These are phyloP conservation scores for Cystofilobasidium capitatum DNA, from an alignment of 768 basidiomycete species.

Conservation along the genomic window DNA sequence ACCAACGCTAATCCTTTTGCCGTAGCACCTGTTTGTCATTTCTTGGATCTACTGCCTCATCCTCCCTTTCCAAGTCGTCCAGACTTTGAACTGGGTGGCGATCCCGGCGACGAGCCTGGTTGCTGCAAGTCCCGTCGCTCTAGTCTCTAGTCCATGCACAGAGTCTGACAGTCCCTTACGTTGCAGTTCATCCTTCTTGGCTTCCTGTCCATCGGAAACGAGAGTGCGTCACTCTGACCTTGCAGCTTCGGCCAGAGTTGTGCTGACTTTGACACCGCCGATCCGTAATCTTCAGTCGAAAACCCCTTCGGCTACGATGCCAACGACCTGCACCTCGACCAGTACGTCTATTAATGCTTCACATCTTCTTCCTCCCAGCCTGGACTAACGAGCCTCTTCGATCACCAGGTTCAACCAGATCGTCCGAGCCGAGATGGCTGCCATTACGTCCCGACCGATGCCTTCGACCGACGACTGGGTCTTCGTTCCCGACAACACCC, in stretches of 20 bases:
- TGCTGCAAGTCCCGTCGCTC: slow-evolving; percentile 53
- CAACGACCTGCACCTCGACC: slow-evolving; percentile 38
- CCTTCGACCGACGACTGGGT: slow-evolving; percentile 35
- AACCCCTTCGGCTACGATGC: slow-evolving; percentile 39
- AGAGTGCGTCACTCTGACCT: too few relatives aligned
- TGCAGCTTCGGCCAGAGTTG: too few relatives aligned
- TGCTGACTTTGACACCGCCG: not conserved
- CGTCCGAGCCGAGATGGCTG: slow-evolving; percentile 36
- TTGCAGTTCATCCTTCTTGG: slow-evolving; percentile 57
- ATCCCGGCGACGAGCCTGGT: too few relatives aligned
- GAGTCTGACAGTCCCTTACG: not conserved
- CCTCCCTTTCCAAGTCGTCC: slow-evolving; percentile 63
- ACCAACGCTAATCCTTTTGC: too few relatives aligned
- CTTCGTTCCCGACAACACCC: slow-evolving; percentile 31
- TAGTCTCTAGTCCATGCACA: slow-evolving; percentile 45
- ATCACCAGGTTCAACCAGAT: slow-evolving; percentile 39
- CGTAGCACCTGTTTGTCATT: slow-evolving; percentile 62
- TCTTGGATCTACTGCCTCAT: slow-evolving; percentile 68
- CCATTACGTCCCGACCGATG: slow-evolving; percentile 36
- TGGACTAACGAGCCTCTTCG: too few relatives aligned
- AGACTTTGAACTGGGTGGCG: slow-evolving; percentile 55
- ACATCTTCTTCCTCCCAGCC: too few relatives aligned
- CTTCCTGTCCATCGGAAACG: slow-evolving; percentile 53
- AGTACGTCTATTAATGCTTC: too few relatives aligned
- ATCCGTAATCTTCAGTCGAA: slow-evolving; percentile 49